A percentile compares a stretch with the other conserved stretches of the same genome.
Evolutionary conservation across 1,284 basidiomycete genomes (phyloP).

Genomic region (Pascua sp.): DNA sequence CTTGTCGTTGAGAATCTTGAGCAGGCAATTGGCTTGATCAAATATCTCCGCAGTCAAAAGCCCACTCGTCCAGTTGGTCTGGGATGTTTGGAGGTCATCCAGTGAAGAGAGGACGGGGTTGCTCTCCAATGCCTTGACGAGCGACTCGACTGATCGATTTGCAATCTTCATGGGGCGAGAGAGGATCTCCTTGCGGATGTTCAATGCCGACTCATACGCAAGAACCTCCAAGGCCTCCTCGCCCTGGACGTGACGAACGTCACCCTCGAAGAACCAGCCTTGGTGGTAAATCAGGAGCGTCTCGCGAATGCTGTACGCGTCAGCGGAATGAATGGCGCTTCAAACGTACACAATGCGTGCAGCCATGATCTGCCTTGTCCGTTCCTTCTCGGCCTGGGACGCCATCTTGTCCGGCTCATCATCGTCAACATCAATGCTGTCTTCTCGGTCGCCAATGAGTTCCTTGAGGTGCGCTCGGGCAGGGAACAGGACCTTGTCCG

Average conservation of each 20-base stretch:
- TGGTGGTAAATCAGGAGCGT: slow-evolving; percentile 36
- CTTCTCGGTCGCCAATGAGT: slow-evolving; percentile 26
- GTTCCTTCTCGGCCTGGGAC: slow-evolving; percentile 33
- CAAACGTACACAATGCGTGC: slow-evolving; percentile 11
- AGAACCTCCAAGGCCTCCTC: slow-evolving; percentile 27
- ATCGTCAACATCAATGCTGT: slow-evolving; percentile 17
- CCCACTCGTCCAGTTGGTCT: slow-evolving; percentile 22
- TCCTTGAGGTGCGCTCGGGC: slow-evolving; percentile 21
- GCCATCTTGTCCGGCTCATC: slow-evolving; percentile 18
- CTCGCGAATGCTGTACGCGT: slow-evolving; percentile 30
- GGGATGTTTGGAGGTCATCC: slow-evolving; percentile 25
- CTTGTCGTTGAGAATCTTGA: slow-evolving; percentile 45
- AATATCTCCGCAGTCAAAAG: slow-evolving; percentile 24
- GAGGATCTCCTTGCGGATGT: slow-evolving; percentile 39
- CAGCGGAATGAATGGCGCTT: background rate
- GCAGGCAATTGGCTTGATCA: slow-evolving; percentile 28
- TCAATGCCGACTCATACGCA: slow-evolving; percentile 26
- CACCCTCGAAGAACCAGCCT: slow-evolving; percentile 41
- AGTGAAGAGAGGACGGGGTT: slow-evolving; percentile 15
- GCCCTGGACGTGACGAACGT: slow-evolving; percentile 34
- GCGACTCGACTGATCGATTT: slow-evolving; percentile 20
- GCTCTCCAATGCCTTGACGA: slow-evolving; percentile 10
- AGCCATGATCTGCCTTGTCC: slow-evolving; percentile 5
- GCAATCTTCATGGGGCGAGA: slow-evolving; percentile 28
- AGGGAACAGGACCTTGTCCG: slow-evolving; percentile 21